phyloP scores from a whole-genome alignment of 2,329 filamentous ascomycete species.

The Aureobasidium sp. region DNA sequence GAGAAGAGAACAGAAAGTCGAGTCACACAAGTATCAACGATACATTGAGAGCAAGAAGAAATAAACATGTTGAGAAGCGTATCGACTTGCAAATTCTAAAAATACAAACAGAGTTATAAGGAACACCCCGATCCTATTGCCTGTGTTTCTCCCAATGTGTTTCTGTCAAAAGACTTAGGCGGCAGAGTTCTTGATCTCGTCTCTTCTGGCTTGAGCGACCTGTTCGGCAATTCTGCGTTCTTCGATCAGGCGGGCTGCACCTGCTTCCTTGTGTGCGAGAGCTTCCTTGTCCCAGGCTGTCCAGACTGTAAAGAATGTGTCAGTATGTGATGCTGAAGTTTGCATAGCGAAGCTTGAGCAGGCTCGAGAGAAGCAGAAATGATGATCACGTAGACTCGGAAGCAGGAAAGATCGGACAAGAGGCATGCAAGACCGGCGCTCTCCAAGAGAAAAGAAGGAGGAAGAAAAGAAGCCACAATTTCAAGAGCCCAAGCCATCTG shows the following conservation, averaged over 20 bases:
- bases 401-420: too few species aligned
- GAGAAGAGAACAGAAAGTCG: not conserved
- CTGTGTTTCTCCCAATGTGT: too few species aligned
- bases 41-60: not conserved
- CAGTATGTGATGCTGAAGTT: not conserved
- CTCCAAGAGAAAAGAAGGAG: too few species aligned
- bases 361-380: not conserved
- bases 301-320: constrained; percentile 23
- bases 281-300: constrained; percentile 27
- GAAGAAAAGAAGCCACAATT: too few species aligned
- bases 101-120: not conserved
- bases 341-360: not conserved
- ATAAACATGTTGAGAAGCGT: not conserved
- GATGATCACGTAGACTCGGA: not conserved
- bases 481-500: too few species aligned
- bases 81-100: not conserved
- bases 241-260: constrained; percentile 22
- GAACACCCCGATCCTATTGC: not conserved
- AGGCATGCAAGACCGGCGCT: not conserved
- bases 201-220: constrained; percentile 22
- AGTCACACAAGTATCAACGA: too few species aligned
- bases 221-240: constrained; percentile 22
- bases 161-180: not conserved
- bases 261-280: constrained; percentile 19
- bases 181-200: constrained; percentile 24